phyloP scores from a whole-genome alignment of 2,329 filamentous ascomycete genomes.

The Clarireedia hainanense region DNA sequence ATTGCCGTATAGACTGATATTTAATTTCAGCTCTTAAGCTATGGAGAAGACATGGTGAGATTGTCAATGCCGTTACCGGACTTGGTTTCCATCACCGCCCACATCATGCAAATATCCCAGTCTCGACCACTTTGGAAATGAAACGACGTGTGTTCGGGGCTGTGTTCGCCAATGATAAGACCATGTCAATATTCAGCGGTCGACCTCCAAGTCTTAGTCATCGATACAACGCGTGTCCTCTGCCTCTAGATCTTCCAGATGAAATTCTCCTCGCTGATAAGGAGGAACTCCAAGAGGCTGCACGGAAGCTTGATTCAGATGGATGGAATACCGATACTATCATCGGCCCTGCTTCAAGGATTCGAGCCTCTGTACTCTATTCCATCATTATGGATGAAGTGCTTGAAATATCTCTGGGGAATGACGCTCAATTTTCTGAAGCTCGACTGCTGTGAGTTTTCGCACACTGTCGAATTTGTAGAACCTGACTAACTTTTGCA shows the following conservation, averaged over 20 bases:
- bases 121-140: slow-evolving; percentile 26
- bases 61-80: slow-evolving; percentile 27
- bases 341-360: slow-evolving; percentile 37
- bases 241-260: slow-evolving; percentile 47
- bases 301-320: slow-evolving; percentile 36
- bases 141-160: slow-evolving; percentile 30
- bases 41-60: slow-evolving; percentile 34
- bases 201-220: slow-evolving; percentile 45
- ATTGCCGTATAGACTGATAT: background rate
- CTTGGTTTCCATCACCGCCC: slow-evolving; percentile 21
- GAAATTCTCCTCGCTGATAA: slow-evolving; percentile 38
- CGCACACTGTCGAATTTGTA: no score
- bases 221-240: slow-evolving; percentile 44
- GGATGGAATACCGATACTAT: slow-evolving; percentile 44
- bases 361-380: slow-evolving; percentile 39
- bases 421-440: slow-evolving; percentile 2
- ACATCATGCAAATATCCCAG: slow-evolving; percentile 12
- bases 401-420: slow-evolving; percentile 42
- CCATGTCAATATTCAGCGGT: slow-evolving; percentile 43
- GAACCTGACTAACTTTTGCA: slow-evolving; percentile 18
- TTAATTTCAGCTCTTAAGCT: slow-evolving; percentile 22
- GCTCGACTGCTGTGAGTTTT: background rate
- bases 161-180: slow-evolving; percentile 41
- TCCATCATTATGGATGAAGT: slow-evolving; percentile 49
- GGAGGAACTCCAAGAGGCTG: slow-evolving; percentile 32